Evolutionary conservation across 2,329 filamentous ascomycete species (phyloP).

Genomic region (Penicillium thymicola): DNA sequence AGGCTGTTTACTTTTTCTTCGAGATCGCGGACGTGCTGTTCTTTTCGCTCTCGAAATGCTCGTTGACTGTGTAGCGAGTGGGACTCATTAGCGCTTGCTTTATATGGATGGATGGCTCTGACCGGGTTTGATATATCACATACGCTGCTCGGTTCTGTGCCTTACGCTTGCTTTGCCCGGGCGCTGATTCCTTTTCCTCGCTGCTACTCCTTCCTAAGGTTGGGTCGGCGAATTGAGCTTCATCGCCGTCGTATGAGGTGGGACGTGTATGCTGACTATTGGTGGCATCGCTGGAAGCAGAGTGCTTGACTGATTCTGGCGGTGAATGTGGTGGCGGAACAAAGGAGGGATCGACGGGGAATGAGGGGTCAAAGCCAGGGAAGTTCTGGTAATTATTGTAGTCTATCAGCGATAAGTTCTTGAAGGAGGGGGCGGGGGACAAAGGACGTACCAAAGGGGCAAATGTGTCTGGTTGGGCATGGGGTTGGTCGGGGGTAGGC

Average conservation of each 20-base stretch:
- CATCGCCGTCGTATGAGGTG: slow-evolving; percentile 30
- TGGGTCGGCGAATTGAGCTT: slow-evolving; percentile 25
- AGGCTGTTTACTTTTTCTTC: slow-evolving; percentile 78
- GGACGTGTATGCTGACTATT: slow-evolving; percentile 22
- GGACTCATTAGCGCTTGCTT: background rate
- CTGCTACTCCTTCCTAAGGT: slow-evolving; percentile 47
- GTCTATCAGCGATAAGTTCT: slow-evolving; percentile 1
- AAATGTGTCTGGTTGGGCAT: slow-evolving; percentile 39
- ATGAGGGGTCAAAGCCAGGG: slow-evolving; percentile 38
- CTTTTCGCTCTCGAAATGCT: slow-evolving; percentile 93
- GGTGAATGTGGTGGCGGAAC: slow-evolving; percentile 36
- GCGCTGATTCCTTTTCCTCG: slow-evolving; percentile 54
- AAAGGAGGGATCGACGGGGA: slow-evolving; percentile 36
- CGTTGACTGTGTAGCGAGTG: slow-evolving; percentile 63
- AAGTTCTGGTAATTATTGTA: slow-evolving; percentile 38
- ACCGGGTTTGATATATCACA: slow-evolving; percentile 31
- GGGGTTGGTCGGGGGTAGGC: slow-evolving; percentile 41
- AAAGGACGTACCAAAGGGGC: background rate
- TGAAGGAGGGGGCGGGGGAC: background rate
- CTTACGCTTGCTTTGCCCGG: slow-evolving; percentile 60
- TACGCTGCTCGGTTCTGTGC: slow-evolving; percentile 72
- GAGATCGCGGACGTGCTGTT: slow-evolving; percentile 88
- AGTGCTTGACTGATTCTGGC: slow-evolving; percentile 35
- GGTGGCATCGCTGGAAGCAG: slow-evolving; percentile 28
- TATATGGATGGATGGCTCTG: background rate